Conservation (phyloP, 2,329 filamentous ascomycete species). For the Curvularia verruculosa region DNA sequence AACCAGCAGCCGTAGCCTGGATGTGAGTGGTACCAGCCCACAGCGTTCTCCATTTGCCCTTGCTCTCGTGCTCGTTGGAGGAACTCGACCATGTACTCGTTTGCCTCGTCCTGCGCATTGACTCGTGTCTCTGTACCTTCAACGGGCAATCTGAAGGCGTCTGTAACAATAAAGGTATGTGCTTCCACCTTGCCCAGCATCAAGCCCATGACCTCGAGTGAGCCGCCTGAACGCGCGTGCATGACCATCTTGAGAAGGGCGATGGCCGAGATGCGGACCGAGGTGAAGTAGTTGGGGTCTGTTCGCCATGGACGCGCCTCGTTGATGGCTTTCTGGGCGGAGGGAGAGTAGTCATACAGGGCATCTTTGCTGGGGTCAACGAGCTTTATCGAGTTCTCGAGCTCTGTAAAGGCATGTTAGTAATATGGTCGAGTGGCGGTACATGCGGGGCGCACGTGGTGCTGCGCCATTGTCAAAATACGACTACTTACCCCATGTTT, state of each 20-base stretch:
- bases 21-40: slow-evolving; percentile 98
- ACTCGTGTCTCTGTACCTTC: slow-evolving; percentile 98
- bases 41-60: slow-evolving; percentile 84
- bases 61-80: slow-evolving; percentile 75
- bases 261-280: slow-evolving; percentile 89
- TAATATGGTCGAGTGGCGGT: slow-evolving; percentile 16
- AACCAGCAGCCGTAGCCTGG: slow-evolving; percentile 99
- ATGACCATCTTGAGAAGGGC: slow-evolving; percentile 99
- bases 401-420: slow-evolving; percentile 63
- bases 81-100: slow-evolving; percentile 95
- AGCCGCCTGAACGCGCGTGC: slow-evolving; percentile 94
- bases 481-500: slow-evolving; percentile 44
- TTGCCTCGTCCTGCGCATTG: slow-evolving; percentile 93
- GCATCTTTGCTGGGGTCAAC: slow-evolving; percentile 88
- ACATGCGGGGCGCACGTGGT: slow-evolving; percentile 5
- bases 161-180: slow-evolving; percentile 88
- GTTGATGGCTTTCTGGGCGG: slow-evolving; percentile 70
- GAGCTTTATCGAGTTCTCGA: slow-evolving; percentile 81
- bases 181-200: slow-evolving; percentile 95
- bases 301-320: slow-evolving; percentile 74
- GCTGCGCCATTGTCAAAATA: background rate
- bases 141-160: slow-evolving; percentile 90
- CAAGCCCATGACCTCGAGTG: slow-evolving; percentile 93
- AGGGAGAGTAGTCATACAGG: slow-evolving; percentile 81
- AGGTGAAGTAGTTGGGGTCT: slow-evolving; percentile 87